phyloP scores from a whole-genome alignment of 202 grass and related monocot genomes.

The Zoysia matrella region DNA sequence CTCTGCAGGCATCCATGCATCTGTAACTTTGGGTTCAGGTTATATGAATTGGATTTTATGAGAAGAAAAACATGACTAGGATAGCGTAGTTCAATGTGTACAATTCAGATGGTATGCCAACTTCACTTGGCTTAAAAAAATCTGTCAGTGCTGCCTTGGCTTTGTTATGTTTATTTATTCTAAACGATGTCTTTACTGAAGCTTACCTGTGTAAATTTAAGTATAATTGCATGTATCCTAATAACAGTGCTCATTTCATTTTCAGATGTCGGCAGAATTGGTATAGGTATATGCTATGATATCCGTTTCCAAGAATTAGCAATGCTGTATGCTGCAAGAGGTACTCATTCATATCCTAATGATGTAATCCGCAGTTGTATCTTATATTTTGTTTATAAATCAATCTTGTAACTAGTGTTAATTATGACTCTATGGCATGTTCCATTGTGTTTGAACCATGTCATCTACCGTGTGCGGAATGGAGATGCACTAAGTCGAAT shows the following conservation, averaged over 20 bases:
- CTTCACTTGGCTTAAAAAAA: not conserved
- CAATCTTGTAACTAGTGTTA: not conserved
- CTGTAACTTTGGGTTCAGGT: not conserved
- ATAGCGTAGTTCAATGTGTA: not conserved
- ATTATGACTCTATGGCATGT: not conserved
- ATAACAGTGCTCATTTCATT: constrained; percentile 34
- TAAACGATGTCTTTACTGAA: not conserved
- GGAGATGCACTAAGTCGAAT: not conserved
- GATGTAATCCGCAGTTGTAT: constrained; percentile 2
- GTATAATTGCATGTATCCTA: not conserved
- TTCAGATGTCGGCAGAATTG: constrained; percentile 92
- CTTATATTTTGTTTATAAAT: constrained; percentile 15
- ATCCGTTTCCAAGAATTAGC: constrained; percentile 96
- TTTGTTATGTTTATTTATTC: not conserved
- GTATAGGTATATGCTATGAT: constrained; percentile 97
- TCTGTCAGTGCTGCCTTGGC: constrained; percentile 13
- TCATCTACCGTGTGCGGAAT: not conserved
- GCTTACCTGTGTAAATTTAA: not conserved
- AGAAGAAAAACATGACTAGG: not conserved
- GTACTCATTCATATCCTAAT: constrained; percentile 33
- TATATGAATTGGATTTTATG: not conserved
- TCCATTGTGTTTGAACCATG: not conserved
- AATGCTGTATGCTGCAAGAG: constrained; percentile 98
- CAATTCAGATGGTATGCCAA: not conserved
- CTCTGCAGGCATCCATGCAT: constrained; percentile 7